A percentile compares a stretch with the other conserved stretches of the same genome.
These are phyloP conservation scores for Tolypocladium nubicola DNA, from an alignment of 2,329 filamentous ascomycete species.

Conservation along the genomic window DNA sequence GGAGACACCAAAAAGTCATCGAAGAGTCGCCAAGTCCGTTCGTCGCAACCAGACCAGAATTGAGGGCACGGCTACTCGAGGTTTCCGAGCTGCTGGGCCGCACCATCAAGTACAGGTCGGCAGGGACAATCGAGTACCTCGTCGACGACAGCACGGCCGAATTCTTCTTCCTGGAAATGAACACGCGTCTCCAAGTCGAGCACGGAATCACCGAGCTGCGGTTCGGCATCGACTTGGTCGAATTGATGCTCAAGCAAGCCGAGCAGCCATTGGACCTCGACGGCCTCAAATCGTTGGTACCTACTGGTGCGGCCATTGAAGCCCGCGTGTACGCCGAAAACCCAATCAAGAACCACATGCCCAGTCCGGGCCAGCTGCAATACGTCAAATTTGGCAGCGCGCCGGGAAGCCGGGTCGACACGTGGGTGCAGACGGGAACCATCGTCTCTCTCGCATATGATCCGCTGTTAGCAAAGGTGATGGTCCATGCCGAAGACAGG, in stretches of 20 bases:
- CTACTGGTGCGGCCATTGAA: conserved; percentile 21
- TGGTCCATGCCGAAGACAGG: conserved; percentile 33
- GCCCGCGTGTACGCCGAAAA: conserved; percentile 32
- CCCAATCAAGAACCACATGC: conserved; percentile 44
- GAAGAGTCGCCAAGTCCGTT: conserved; percentile 60
- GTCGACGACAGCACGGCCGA: conserved; percentile 51
- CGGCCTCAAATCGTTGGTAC: conserved; percentile 3
- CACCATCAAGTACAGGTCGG: conserved; percentile 18
- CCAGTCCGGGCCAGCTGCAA: conserved; percentile 48
- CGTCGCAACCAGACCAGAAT: conserved; percentile 21
- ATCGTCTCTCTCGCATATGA: conserved; percentile 47
- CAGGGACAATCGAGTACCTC: conserved; percentile 41
- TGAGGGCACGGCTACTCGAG: conserved; percentile 17
- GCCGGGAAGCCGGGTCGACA: conserved; percentile 44
- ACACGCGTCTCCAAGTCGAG: conserved; percentile 62
- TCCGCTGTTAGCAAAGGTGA: conserved; percentile 47
- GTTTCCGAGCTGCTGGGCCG: conserved; percentile 6
- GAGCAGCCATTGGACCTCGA: conserved; percentile 10
- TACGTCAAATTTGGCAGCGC: conserved; percentile 41
- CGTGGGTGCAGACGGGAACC: conserved; percentile 49
- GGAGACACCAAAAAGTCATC: conserved; percentile 60
- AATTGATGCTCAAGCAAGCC: conserved; percentile 28
- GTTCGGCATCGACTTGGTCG: conserved; percentile 60
- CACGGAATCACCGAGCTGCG: conserved; percentile 72
- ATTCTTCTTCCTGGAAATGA: conserved; percentile 46